Evolutionary conservation across 1,284 basidiomycete genomes (phyloP).

Genomic region (Exsudoporus floridanus): DNA sequence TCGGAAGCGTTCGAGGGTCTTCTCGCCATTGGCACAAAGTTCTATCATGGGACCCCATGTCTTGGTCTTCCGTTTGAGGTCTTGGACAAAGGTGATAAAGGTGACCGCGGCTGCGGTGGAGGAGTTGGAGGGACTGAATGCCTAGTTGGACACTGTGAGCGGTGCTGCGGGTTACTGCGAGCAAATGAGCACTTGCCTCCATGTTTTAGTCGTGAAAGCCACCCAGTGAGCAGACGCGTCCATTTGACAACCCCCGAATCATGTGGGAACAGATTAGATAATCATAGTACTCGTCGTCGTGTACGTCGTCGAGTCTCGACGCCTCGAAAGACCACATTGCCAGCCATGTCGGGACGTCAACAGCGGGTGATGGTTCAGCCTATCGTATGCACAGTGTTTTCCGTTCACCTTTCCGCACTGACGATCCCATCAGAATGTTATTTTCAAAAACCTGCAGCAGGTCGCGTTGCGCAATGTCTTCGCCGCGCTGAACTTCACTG

Average conservation of each 20-base stretch:
- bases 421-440: constrained; percentile 76
- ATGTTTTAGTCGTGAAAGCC: constrained; percentile 26
- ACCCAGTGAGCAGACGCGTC: constrained; percentile 18
- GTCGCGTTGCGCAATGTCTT: constrained; percentile 33
- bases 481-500: constrained; percentile 5
- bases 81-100: constrained; percentile 99
- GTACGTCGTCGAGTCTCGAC: constrained; percentile 22
- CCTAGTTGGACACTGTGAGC: constrained; percentile 37
- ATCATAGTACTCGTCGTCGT: constrained; percentile 19
- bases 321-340: constrained; percentile 10
- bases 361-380: constrained; percentile 97
- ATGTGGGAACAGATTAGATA: constrained; percentile 30
- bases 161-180: not conserved
- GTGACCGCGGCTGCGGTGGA: constrained; percentile 96
- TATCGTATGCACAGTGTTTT: constrained; percentile 67
- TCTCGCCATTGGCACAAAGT: constrained; percentile 90
- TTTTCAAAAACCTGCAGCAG: constrained; percentile 98
- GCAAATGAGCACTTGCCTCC: constrained; percentile 25
- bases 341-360: constrained; percentile 86
- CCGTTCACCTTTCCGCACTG: constrained; percentile 19
- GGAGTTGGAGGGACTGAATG: constrained; percentile 64
- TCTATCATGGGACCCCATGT: constrained; percentile 98
- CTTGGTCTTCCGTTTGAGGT: constrained; percentile 95
- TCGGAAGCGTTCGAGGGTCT: constrained; percentile 94
- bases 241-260: constrained; percentile 1